phyloP scores from a whole-genome alignment of 2,329 filamentous ascomycete genomes.

The Paramyrothecium sp. region DNA sequence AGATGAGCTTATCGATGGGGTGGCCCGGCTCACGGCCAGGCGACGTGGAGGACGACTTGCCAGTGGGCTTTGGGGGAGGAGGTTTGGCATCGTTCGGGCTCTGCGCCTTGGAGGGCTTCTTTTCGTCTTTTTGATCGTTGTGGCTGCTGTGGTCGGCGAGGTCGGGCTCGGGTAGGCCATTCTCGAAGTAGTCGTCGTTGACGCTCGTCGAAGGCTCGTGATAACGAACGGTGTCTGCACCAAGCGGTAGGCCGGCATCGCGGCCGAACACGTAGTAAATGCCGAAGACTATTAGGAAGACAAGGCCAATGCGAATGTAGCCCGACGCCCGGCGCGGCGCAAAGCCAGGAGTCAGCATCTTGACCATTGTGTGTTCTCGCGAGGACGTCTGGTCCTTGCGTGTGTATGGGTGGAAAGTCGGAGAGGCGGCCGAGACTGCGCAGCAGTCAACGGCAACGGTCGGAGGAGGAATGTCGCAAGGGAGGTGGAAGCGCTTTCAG shows the following conservation, averaged over 20 bases:
- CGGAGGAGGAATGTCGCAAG: no score
- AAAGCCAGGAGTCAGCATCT: conserved; percentile 38
- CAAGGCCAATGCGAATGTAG: conserved; percentile 38
- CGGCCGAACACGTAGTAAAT: conserved; percentile 25
- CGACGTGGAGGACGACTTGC: background rate
- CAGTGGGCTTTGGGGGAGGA: conserved; percentile 1
- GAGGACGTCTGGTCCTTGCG: background rate
- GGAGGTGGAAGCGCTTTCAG: no score
- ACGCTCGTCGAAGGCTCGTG: background rate
- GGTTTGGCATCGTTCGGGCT: background rate
- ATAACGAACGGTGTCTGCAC: background rate
- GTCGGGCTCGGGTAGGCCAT: background rate
- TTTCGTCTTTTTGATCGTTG: background rate
- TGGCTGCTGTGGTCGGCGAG: background rate
- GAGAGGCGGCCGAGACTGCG: background rate
- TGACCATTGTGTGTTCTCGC: conserved; percentile 16
- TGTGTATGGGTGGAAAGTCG: background rate
- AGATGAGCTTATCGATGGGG: conserved; percentile 54
- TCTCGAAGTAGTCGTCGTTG: background rate
- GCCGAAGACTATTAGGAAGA: conserved; percentile 32
- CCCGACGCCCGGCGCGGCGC: conserved; percentile 41
- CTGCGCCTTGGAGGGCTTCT: conserved; percentile 2
- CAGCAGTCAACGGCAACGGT: background rate
- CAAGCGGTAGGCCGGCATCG: background rate
- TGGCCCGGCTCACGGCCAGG: conserved; percentile 25